phyloP scores from a whole-genome alignment of 257 asterid genomes.

The Gentiana dahurica region DNA sequence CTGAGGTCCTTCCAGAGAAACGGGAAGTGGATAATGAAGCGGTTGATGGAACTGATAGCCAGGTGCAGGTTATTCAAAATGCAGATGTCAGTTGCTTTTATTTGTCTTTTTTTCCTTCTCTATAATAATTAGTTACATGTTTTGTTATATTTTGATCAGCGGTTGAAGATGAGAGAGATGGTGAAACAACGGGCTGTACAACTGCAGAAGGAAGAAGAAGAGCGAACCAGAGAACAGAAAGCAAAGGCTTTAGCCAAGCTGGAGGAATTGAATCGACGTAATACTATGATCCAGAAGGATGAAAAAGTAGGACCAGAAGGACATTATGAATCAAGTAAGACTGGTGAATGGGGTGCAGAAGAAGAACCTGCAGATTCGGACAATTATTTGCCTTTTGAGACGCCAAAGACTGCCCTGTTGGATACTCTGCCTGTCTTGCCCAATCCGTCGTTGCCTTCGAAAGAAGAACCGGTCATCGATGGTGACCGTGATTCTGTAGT shows the following conservation, averaged over 20 bases:
- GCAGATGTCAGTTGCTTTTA: slow-evolving; percentile 1
- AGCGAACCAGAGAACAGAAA: slow-evolving; percentile 68
- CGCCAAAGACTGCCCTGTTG: slow-evolving; percentile 17
- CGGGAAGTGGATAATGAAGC: slow-evolving; percentile 43
- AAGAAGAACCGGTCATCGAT: slow-evolving; percentile 26
- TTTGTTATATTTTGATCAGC: slow-evolving; percentile 33
- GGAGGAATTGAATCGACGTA: slow-evolving; percentile 88
- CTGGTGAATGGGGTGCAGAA: slow-evolving; percentile 22
- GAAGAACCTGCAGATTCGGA: slow-evolving; percentile 16
- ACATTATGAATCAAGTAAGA: slow-evolving; percentile 23
- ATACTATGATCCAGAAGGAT: slow-evolving; percentile 25
- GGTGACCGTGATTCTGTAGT: slow-evolving; percentile 17
- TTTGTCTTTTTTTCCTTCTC: background rate
- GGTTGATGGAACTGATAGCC: slow-evolving; percentile 51
- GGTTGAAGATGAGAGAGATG: slow-evolving; percentile 57
- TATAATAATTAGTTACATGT: slow-evolving; percentile 2
- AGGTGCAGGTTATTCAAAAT: slow-evolving; percentile 44
- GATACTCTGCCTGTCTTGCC: slow-evolving; percentile 24
- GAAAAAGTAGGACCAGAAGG: slow-evolving; percentile 24
- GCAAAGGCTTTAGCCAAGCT: slow-evolving; percentile 91
- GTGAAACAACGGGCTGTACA: slow-evolving; percentile 76
- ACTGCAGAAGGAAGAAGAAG: slow-evolving; percentile 93
- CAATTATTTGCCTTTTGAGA: slow-evolving; percentile 22
- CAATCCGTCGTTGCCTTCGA: slow-evolving; percentile 19
- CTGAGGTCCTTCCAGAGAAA: slow-evolving; percentile 26